Evolutionary conservation across 2,329 filamentous ascomycete species (phyloP).

Genomic region (Arachnomyces sp.): DNA sequence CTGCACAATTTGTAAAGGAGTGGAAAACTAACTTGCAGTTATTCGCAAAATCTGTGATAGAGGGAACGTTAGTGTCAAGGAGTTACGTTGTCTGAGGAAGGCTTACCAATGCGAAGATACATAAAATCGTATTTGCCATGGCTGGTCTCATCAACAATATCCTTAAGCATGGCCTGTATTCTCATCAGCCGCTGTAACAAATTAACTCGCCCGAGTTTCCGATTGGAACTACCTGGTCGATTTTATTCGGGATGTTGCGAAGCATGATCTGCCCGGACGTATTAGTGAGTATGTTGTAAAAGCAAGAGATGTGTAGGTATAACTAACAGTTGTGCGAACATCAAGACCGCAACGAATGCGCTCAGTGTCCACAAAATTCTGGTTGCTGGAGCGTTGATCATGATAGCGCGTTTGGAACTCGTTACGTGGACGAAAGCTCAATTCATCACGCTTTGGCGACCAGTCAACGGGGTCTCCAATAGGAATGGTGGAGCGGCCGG

Average conservation of each 20-base stretch:
- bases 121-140: conserved; percentile 86
- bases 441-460: conserved; percentile 22
- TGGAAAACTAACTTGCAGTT: conserved; percentile 62
- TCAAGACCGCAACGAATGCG: conserved; percentile 53
- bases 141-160: conserved; percentile 68
- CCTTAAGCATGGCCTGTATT: conserved; percentile 62
- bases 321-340: conserved; percentile 63
- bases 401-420: conserved; percentile 18
- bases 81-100: background rate
- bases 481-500: conserved; percentile 33
- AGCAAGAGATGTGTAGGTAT: conserved; percentile 2
- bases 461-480: conserved; percentile 26
- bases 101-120: conserved; percentile 72
- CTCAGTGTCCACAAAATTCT: conserved; percentile 38
- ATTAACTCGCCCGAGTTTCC: conserved; percentile 10
- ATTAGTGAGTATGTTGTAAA: conserved; percentile 5
- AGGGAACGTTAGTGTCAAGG: conserved; percentile 6
- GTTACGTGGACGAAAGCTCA: conserved; percentile 22
- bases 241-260: conserved; percentile 87
- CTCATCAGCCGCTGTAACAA: background rate
- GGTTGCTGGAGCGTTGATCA: conserved; percentile 27
- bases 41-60: conserved; percentile 59
- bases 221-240: conserved; percentile 47
- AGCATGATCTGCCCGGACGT: conserved; percentile 65
- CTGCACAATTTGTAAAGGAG: background rate